Conservation (phyloP, 83 land plant species). For the Picea abies region DNA sequence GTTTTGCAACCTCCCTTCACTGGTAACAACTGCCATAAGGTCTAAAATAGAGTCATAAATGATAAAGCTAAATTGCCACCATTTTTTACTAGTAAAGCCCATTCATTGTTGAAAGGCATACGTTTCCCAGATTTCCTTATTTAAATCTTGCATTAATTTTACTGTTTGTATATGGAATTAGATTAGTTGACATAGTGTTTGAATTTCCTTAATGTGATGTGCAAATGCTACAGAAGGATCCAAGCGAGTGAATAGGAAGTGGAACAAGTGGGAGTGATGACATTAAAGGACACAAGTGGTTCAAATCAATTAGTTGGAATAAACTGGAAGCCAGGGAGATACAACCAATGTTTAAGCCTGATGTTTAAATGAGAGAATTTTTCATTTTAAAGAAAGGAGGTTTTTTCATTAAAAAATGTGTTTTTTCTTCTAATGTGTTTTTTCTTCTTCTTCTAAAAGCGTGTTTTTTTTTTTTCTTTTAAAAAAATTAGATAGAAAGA, state of each 20-base stretch:
- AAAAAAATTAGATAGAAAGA: no score
- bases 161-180: no score
- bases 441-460: no score
- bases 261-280: slow-evolving; percentile 40
- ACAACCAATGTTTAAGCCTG: slow-evolving; percentile 39
- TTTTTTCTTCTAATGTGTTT: no score
- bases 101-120: slow-evolving; percentile 87
- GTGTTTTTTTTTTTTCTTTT: no score
- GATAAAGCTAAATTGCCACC: no score
- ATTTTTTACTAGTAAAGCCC: slow-evolving; percentile 65
- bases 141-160: no score
- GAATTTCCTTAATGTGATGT: neutral
- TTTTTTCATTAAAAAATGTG: no score
- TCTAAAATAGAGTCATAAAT: neutral
- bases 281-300: slow-evolving; percentile 46
- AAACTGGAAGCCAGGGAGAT: slow-evolving; percentile 37
- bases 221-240: slow-evolving; percentile 51
- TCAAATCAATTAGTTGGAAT: slow-evolving; percentile 41
- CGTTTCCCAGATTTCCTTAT: slow-evolving; percentile 5
- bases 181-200: neutral
- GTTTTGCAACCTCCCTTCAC: slow-evolving; percentile 79
- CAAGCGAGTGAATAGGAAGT: slow-evolving; percentile 36
- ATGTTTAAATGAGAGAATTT: slow-evolving; percentile 5
- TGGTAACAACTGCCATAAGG: slow-evolving; percentile 67
- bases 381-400: no score